Evolutionary conservation across 768 basidiomycete genomes (phyloP).

Genomic region (Kwoniella newhampshirensis): DNA sequence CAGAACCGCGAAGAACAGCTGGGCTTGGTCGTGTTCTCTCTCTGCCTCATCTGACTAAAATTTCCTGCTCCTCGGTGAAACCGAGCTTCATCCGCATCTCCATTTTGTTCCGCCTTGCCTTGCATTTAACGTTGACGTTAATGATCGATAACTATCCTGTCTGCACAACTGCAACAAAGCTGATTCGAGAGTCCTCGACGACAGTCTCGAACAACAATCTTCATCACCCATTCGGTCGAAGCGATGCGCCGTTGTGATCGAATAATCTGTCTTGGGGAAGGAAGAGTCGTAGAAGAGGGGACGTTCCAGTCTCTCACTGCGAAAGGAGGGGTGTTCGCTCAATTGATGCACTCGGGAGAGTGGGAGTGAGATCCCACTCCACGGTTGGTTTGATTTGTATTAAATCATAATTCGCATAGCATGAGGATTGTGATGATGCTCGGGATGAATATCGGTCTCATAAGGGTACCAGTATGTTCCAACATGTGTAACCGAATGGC

Average conservation of each 20-base stretch:
- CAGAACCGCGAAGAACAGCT: background rate
- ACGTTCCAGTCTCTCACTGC: constrained; percentile 69
- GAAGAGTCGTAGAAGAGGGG: constrained; percentile 74
- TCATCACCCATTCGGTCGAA: constrained; percentile 88
- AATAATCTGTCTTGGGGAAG: constrained; percentile 76
- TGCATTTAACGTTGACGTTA: background rate
- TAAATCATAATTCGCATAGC: too few relatives aligned
- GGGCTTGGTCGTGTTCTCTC: too few relatives aligned
- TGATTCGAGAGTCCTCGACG: too few relatives aligned
- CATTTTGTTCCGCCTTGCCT: background rate
- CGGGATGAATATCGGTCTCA: too few relatives aligned
- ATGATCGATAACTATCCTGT: background rate
- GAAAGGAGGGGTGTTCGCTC: constrained; percentile 69
- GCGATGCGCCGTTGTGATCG: constrained; percentile 92
- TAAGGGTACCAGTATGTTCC: too few relatives aligned
- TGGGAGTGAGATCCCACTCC: constrained; percentile 59
- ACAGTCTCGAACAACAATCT: constrained; percentile 67
- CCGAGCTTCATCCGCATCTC: background rate
- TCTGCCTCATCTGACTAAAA: too few relatives aligned
- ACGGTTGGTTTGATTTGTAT: too few relatives aligned
- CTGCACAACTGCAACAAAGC: background rate
- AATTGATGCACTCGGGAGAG: constrained; percentile 75
- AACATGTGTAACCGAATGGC: too few relatives aligned
- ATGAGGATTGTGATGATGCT: too few relatives aligned
- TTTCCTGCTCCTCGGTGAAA: background rate